Percentiles rank a stretch among this genome's conserved stretches.
These are phyloP conservation scores for Eucalyptus polybractea DNA, from an alignment of 345 rosid species.

Conservation along the genomic window DNA sequence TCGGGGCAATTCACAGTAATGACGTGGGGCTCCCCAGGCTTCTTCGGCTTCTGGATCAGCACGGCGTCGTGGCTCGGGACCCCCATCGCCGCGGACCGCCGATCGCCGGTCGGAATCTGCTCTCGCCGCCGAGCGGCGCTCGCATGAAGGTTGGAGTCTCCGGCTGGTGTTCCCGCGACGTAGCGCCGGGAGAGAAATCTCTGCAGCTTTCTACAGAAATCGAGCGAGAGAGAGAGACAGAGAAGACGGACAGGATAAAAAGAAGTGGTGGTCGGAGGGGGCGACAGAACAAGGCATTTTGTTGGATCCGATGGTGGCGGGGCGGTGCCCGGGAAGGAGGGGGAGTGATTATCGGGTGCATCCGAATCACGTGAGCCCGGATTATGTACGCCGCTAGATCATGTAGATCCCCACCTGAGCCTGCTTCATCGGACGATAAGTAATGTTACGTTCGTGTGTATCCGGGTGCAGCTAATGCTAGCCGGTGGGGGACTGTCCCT, in stretches of 20 bases:
- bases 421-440: background rate
- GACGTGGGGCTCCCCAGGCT: conserved; percentile 49
- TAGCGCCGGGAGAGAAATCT: background rate
- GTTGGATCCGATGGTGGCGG: background rate
- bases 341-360: background rate
- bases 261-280: background rate
- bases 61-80: conserved; percentile 45
- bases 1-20: conserved; percentile 80
- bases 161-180: background rate
- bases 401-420: background rate
- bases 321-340: background rate
- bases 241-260: background rate
- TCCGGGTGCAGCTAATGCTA: background rate
- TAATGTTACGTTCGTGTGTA: background rate
- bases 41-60: conserved; percentile 48
- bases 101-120: background rate
- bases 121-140: background rate
- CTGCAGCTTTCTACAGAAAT: background rate
- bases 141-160: background rate
- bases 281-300: background rate
- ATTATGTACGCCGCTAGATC: background rate
- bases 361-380: background rate
- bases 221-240: background rate
- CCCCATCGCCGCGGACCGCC: conserved; percentile 18
- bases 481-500: background rate